Conservation (phyloP, 768 basidiomycete genomes). For the Hortiboletus flavorubellus region DNA sequence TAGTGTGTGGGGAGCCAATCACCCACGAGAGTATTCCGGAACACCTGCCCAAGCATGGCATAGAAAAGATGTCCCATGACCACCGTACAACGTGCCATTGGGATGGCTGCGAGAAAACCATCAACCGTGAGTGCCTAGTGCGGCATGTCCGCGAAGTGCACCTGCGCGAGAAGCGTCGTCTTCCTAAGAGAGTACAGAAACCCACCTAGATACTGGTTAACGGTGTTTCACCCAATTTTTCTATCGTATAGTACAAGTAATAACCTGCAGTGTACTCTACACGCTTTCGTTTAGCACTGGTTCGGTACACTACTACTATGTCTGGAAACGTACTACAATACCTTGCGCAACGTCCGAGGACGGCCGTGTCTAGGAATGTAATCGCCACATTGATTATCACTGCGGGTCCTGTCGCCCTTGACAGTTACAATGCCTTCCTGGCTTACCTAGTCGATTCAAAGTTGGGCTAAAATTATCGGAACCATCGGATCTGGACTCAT, state of each 20-base stretch:
- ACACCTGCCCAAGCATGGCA: constrained; percentile 17
- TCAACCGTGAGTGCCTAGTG: constrained; percentile 22
- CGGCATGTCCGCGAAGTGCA: constrained; percentile 20
- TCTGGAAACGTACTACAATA: not conserved
- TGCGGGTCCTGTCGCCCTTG: no score
- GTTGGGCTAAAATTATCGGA: no score
- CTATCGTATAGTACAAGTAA: no score
- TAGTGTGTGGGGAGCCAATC: not conserved
- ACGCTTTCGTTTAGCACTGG: not conserved
- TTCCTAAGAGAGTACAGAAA: not conserved
- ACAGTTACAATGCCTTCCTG: no score
- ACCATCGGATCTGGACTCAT: no score
- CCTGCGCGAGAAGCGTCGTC: constrained; percentile 3
- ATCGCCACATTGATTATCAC: no score
- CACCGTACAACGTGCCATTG: not conserved
- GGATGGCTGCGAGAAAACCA: constrained; percentile 2
- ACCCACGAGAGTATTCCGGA: not conserved
- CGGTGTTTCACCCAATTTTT: not conserved
- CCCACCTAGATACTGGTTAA: not conserved
- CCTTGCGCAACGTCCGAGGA: no score
- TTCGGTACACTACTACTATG: not conserved
- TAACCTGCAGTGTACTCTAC: not conserved
- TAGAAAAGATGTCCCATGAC: constrained; percentile 4
- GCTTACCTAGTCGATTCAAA: no score
- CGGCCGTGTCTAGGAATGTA: no score